These are phyloP conservation scores for Leucosporidium scottii DNA, from an alignment of 768 basidiomycete genomes.

Conservation along the genomic window DNA sequence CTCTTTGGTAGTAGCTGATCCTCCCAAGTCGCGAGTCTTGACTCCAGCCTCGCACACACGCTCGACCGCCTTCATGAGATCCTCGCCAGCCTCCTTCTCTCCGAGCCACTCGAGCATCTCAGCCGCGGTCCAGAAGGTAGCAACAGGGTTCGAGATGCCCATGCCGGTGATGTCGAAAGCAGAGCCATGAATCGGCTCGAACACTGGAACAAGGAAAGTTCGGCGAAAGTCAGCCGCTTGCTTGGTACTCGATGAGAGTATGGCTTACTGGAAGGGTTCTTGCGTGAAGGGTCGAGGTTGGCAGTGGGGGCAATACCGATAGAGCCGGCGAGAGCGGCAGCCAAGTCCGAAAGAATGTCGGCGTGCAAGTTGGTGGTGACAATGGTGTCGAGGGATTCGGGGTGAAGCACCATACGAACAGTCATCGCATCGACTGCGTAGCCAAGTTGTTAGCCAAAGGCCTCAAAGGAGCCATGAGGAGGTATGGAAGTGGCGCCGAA, in stretches of 20 bases:
- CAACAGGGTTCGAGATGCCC: constrained; percentile 48
- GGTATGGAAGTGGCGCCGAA: too few relatives aligned
- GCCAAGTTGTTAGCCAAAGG: constrained; percentile 27
- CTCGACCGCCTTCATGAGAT: constrained; percentile 54
- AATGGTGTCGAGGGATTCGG: constrained; percentile 53
- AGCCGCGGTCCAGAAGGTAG: constrained; percentile 52
- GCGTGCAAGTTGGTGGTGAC: constrained; percentile 55
- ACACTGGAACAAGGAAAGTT: constrained; percentile 38
- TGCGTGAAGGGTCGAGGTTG: constrained; percentile 48
- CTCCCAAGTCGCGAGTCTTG: constrained; percentile 78
- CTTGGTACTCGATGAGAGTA: too few relatives aligned
- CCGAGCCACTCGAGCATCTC: constrained; percentile 52
- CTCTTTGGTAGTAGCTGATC: constrained; percentile 61
- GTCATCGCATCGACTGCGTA: constrained; percentile 53
- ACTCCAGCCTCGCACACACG: constrained; percentile 76
- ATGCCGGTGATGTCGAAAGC: constrained; percentile 56
- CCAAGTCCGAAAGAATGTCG: constrained; percentile 55
- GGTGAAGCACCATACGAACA: constrained; percentile 48
- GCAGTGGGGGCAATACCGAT: constrained; percentile 56
- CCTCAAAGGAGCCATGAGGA: too few relatives aligned
- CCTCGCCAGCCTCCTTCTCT: constrained; percentile 46
- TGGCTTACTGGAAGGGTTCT: constrained; percentile 43
- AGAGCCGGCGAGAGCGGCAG: constrained; percentile 52
- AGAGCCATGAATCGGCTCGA: constrained; percentile 55
- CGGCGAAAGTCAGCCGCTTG: neutral